Evolutionary conservation across 495 filamentous ascomycete species (phyloP).

Genomic region (Usnea hakonensis): DNA sequence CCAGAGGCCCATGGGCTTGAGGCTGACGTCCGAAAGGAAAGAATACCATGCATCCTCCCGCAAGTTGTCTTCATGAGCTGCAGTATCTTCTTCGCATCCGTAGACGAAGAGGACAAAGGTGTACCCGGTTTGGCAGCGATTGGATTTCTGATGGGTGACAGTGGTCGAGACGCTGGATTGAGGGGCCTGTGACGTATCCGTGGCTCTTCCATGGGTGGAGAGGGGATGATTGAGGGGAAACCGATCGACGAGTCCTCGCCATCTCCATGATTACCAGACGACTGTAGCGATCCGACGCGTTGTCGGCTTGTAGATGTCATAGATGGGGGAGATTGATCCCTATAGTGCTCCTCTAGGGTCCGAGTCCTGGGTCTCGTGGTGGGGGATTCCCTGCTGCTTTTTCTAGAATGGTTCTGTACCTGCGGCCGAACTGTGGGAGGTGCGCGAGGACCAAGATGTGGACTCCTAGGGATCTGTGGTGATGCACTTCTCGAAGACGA

Average conservation of each 20-base stretch:
- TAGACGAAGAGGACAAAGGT: conserved; percentile 49
- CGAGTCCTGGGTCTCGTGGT: conserved; percentile 45
- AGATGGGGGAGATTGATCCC: conserved; percentile 35
- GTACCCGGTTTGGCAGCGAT: conserved; percentile 34
- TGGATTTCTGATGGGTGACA: conserved; percentile 27
- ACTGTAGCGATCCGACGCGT: conserved; percentile 39
- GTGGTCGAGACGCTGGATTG: conserved; percentile 34
- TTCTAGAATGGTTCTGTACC: conserved; percentile 22
- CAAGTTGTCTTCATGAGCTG: conserved; percentile 52
- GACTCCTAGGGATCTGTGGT: conserved; percentile 35
- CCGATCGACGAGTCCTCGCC: conserved; percentile 42
- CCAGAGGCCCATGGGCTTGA: conserved; percentile 47
- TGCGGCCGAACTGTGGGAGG: conserved; percentile 31
- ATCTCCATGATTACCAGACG: conserved; percentile 26
- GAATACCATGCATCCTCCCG: conserved; percentile 48
- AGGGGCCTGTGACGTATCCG: conserved; percentile 36
- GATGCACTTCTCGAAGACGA: conserved; percentile 35
- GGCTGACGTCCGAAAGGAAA: conserved; percentile 49
- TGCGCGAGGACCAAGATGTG: conserved; percentile 32
- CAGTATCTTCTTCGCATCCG: conserved; percentile 45
- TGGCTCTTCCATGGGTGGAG: conserved; percentile 29
- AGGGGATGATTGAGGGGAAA: conserved; percentile 43
- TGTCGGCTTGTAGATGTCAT: conserved; percentile 33
- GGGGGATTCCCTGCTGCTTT: conserved; percentile 18
- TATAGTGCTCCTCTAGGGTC: conserved; percentile 41